Evolutionary conservation across 257 asterid species (phyloP).

Genomic region (Solanum pimpinellifolium): DNA sequence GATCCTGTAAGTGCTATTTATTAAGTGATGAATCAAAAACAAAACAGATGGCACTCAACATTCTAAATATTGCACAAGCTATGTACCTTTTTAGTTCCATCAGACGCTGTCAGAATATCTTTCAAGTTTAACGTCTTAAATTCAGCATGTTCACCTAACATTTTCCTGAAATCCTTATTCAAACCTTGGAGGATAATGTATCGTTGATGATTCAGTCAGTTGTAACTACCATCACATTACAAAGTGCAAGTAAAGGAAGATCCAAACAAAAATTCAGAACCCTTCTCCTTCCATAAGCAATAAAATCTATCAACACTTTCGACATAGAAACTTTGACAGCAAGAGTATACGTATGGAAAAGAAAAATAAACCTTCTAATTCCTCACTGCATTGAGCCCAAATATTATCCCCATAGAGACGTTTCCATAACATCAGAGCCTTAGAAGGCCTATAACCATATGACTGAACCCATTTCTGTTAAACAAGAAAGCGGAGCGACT

Average conservation of each 20-base stretch:
- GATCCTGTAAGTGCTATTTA: constrained; percentile 60
- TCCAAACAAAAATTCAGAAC: neutral
- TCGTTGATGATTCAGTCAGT: neutral
- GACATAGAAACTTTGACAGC: neutral
- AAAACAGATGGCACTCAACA: neutral
- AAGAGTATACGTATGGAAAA: neutral
- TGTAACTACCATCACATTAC: neutral
- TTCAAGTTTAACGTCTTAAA: constrained; percentile 49
- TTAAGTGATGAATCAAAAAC: constrained; percentile 43
- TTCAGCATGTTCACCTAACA: constrained; percentile 63
- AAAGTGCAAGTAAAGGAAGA: neutral
- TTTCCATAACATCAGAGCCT: constrained; percentile 96
- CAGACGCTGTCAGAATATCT: constrained; percentile 65
- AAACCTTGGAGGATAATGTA: constrained; percentile 39
- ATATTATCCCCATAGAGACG: constrained; percentile 63
- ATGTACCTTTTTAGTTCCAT: constrained; percentile 91
- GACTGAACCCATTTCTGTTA: constrained; percentile 82
- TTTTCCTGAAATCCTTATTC: constrained; percentile 74
- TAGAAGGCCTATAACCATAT: constrained; percentile 75
- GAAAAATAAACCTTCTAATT: constrained; percentile 50
- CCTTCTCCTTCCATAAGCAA: neutral
- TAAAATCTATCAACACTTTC: neutral
- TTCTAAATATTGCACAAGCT: neutral
- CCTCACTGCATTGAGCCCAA: constrained; percentile 65
- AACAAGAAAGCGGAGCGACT: neutral